A percentile compares a stretch with the other conserved stretches of the same genome.
Evolutionary conservation across 208 protist genomes (phyloP).

Genomic region (Acanthamoeba divionensis): DNA sequence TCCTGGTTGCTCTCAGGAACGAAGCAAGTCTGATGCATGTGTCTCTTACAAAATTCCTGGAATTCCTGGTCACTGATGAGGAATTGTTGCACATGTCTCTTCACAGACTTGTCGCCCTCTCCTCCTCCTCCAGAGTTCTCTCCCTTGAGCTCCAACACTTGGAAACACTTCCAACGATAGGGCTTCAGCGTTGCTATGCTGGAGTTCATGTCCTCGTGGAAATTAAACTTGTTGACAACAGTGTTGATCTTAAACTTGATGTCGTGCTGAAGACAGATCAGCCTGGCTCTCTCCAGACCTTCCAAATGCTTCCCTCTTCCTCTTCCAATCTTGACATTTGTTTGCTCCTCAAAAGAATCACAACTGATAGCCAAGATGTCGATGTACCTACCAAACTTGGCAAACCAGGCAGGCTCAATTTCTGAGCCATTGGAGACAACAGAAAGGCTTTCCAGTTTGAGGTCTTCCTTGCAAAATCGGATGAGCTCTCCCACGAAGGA

Average conservation of each 20-base stretch:
- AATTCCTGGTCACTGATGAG: background rate
- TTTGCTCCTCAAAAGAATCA: slow-evolving; percentile 45
- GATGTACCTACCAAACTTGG: background rate
- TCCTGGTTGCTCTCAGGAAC: background rate
- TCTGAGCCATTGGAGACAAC: slow-evolving; percentile 13
- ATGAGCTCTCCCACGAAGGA: background rate
- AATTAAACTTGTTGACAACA: slow-evolving; percentile 50
- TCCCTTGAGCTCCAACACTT: background rate
- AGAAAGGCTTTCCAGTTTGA: background rate
- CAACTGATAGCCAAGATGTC: slow-evolving; percentile 46
- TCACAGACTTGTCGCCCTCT: too few species aligned
- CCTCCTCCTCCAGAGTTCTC: background rate
- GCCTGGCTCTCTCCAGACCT: background rate
- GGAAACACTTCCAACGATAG: background rate
- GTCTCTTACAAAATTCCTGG: background rate
- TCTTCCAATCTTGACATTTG: slow-evolving; percentile 12
- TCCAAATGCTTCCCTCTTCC: slow-evolving; percentile 22
- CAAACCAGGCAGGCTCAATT: background rate
- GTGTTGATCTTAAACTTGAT: slow-evolving; percentile 55
- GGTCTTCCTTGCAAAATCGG: background rate
- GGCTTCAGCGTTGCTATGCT: background rate
- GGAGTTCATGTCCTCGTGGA: background rate
- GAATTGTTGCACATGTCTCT: background rate
- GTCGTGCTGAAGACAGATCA: background rate
- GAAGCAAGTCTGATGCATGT: background rate